phyloP scores from a whole-genome alignment of 805 yeast species.

The Yarrowia sp. region DNA sequence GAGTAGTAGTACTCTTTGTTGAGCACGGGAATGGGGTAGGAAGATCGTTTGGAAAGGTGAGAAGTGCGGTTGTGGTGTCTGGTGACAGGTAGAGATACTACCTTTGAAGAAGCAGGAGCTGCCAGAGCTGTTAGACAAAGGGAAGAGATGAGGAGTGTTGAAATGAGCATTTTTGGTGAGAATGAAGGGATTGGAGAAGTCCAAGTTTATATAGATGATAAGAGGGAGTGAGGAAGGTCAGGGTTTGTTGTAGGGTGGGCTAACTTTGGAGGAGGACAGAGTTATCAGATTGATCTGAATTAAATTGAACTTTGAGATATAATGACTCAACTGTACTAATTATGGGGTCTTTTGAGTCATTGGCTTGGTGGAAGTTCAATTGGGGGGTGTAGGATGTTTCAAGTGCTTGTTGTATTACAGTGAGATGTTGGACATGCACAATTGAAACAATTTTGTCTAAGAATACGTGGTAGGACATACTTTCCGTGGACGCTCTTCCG shows the following conservation, averaged over 20 bases:
- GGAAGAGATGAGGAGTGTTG: background rate
- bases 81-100: background rate
- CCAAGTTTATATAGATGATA: background rate
- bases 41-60: background rate
- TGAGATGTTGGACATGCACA: too few relatives aligned
- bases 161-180: background rate
- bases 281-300: too few relatives aligned
- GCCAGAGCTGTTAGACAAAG: background rate
- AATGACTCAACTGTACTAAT: too few relatives aligned
- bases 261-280: too few relatives aligned
- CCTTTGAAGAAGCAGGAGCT: background rate
- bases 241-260: too few relatives aligned
- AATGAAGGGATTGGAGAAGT: background rate
- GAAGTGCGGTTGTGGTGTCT: background rate
- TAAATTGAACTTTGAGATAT: too few relatives aligned
- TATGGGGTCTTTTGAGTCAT: too few relatives aligned
- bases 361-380: too few relatives aligned
- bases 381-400: too few relatives aligned
- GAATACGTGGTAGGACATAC: background rate
- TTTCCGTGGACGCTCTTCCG: background rate
- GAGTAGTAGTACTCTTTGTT: conserved; percentile 25
- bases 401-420: too few relatives aligned
- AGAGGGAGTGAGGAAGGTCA: too few relatives aligned
- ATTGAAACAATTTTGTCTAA: too few relatives aligned
- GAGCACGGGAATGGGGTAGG: background rate